Conservation (phyloP, 192 early-diverging fungal species). For the Entomortierella beljakovae region DNA sequence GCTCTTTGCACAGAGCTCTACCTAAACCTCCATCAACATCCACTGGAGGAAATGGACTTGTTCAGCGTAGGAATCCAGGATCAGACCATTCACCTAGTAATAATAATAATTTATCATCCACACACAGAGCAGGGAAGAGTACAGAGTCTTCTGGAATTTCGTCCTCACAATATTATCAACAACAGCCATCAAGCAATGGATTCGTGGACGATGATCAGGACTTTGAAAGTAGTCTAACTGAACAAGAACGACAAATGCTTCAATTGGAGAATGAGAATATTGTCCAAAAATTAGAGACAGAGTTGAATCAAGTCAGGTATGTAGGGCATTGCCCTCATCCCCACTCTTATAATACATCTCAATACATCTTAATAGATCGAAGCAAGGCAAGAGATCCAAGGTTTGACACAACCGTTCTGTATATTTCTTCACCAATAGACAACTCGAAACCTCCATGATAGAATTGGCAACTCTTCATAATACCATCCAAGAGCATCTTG, state of each 20-base stretch:
- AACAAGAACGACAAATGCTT: conserved; percentile 71
- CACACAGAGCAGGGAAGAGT: not conserved
- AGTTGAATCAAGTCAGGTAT: conserved; percentile 72
- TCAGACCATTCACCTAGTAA: conserved; percentile 1
- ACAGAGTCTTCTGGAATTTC: conserved; percentile 18
- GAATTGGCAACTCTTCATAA: conserved; percentile 81
- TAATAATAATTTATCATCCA: not conserved
- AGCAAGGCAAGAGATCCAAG: too few relatives aligned
- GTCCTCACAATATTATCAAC: conserved; percentile 42
- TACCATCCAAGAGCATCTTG: conserved; percentile 76
- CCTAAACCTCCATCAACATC: conserved; percentile 25
- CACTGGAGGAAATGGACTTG: not conserved
- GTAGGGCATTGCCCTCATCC: not conserved
- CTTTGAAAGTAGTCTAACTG: conserved; percentile 59
- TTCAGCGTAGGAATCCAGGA: conserved; percentile 5
- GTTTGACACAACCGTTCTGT: not conserved
- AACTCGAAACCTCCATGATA: conserved; percentile 73
- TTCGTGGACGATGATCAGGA: conserved; percentile 56
- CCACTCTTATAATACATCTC: not conserved
- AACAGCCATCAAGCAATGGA: not conserved
- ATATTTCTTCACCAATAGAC: conserved; percentile 24
- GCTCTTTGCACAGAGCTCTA: conserved; percentile 37
- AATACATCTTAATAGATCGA: too few relatives aligned
- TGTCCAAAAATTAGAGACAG: conserved; percentile 75
- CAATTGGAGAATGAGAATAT: conserved; percentile 77